Conservation (phyloP, 225 moss, liverwort and hornwort species). For the Bryoerythrophyllum caledonicum region DNA sequence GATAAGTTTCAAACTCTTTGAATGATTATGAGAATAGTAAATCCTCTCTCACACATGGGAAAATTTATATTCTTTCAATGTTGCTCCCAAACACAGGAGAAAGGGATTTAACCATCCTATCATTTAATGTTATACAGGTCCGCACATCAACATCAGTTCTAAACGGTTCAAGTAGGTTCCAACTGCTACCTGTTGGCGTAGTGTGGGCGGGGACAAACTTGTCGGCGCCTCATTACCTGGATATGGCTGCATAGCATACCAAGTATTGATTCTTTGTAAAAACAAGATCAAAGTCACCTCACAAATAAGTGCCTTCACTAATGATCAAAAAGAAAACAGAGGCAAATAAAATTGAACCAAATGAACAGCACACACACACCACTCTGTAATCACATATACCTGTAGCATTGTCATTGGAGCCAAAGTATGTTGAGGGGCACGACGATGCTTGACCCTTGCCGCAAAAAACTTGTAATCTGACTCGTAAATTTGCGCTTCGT, state of each 20-base stretch:
- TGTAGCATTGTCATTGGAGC: conserved; percentile 62
- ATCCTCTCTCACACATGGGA: background rate
- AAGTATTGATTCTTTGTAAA: background rate
- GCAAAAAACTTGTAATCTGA: conserved; percentile 95
- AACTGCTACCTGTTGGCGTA: conserved; percentile 67
- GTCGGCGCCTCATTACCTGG: conserved; percentile 59
- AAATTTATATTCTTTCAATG: background rate
- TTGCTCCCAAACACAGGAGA: background rate
- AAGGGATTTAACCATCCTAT: background rate
- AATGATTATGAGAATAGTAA: background rate
- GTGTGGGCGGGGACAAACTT: conserved; percentile 64
- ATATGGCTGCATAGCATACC: conserved; percentile 55
- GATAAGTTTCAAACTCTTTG: background rate
- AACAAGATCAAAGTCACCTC: background rate
- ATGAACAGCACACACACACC: background rate
- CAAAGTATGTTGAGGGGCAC: conserved; percentile 80
- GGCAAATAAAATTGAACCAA: background rate
- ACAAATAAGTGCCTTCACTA: background rate
- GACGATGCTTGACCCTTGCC: conserved; percentile 95
- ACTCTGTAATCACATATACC: conserved; percentile 32
- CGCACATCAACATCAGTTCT: conserved; percentile 10
- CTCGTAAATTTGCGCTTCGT: conserved; percentile 83
- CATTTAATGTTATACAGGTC: background rate
- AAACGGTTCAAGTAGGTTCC: conserved; percentile 5
- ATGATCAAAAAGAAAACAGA: conserved; percentile 9